Evolutionary conservation across 2,329 filamentous ascomycete genomes (phyloP).

Genomic region (Rhinocladiella mackenziei): DNA sequence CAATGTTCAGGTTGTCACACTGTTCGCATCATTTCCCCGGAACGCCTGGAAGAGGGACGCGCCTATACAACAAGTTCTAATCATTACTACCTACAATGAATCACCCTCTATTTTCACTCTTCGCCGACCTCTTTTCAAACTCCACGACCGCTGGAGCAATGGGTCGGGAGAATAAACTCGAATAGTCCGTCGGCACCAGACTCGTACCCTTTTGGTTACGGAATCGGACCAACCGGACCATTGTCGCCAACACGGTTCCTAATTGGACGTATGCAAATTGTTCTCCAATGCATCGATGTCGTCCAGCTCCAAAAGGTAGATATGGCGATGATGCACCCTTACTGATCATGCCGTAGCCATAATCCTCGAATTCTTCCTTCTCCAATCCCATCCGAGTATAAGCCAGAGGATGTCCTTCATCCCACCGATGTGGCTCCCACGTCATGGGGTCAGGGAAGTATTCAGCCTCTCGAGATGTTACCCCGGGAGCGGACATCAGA

Average conservation of each 20-base stretch:
- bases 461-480: conserved; percentile 65
- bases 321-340: conserved; percentile 89
- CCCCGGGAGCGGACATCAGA: conserved; percentile 79
- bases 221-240: conserved; percentile 77
- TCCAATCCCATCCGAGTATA: conserved; percentile 45
- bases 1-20: no score
- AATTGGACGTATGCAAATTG: conserved; percentile 93
- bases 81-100: background rate
- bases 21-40: no score
- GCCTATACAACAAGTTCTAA: no score
- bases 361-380: conserved; percentile 75
- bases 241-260: conserved; percentile 72
- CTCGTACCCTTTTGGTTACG: conserved; percentile 67
- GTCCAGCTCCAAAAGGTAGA: conserved; percentile 86
- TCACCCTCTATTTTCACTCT: background rate
- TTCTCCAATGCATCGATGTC: conserved; percentile 93
- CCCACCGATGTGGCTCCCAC: conserved; percentile 94
- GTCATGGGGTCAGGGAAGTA: conserved; percentile 77
- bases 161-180: conserved; percentile 64
- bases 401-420: conserved; percentile 57
- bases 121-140: conserved; percentile 23
- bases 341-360: conserved; percentile 87
- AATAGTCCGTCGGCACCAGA: conserved; percentile 65
- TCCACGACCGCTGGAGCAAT: conserved; percentile 53
- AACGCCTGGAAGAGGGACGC: no score